Evolutionary conservation across 1,139 yeast species (phyloP).

Genomic region (Taiozyma sp.): DNA sequence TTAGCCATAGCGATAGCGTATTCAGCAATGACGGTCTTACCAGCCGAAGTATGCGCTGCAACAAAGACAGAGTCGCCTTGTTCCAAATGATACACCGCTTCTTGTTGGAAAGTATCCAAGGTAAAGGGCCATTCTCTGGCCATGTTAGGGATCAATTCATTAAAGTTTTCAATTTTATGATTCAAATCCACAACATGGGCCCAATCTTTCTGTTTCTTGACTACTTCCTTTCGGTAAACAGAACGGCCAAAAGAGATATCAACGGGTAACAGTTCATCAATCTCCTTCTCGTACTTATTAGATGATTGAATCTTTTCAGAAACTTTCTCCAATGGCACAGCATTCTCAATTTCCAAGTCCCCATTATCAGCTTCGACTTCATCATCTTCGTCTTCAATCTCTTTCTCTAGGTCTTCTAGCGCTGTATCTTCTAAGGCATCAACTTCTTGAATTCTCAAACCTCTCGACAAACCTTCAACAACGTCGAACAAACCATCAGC

Average conservation of each 20-base stretch:
- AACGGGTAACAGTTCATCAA: constrained; percentile 78
- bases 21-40: constrained; percentile 90
- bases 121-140: constrained; percentile 94
- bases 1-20: constrained; percentile 93
- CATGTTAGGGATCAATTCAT: constrained; percentile 85
- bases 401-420: constrained; percentile 11
- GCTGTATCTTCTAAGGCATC: not conserved
- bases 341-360: constrained; percentile 1
- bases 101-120: constrained; percentile 92
- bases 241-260: constrained; percentile 46
- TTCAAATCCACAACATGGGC: constrained; percentile 92
- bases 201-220: constrained; percentile 51
- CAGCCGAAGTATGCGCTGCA: constrained; percentile 96
- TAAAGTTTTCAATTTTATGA: constrained; percentile 77
- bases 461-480: constrained; percentile 80
- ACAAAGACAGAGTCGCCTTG: constrained; percentile 97
- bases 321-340: not conserved
- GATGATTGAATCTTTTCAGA: not conserved
- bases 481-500: constrained; percentile 69
- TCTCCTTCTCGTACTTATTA: constrained; percentile 32
- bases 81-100: constrained; percentile 92
- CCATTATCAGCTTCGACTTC: constrained; percentile 6
- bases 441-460: constrained; percentile 35
- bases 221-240: constrained; percentile 26
- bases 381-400: constrained; percentile 22